Percentiles rank a stretch among this genome's conserved stretches.
Evolutionary conservation across 305 asterid genomes (phyloP).

Genomic region (Lippia alba): DNA sequence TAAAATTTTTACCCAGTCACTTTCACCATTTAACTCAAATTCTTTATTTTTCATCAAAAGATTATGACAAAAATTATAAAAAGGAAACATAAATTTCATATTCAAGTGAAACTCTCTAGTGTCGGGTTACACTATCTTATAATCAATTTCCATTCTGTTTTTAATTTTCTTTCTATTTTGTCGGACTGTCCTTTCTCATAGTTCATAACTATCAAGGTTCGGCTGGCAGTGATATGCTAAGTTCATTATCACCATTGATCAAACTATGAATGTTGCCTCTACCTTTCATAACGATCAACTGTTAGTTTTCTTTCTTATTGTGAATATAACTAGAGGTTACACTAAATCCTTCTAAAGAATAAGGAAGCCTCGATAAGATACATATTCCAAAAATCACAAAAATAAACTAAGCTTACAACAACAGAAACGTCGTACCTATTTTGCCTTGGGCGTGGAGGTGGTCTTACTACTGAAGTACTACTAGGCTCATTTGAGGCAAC

Average conservation of each 20-base stretch:
- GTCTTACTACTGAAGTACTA: conserved; percentile 51
- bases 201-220: not conserved
- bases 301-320: not conserved
- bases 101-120: not conserved
- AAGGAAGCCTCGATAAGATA: not conserved
- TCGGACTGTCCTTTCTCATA: too few species aligned
- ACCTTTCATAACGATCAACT: not conserved
- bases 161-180: too few species aligned
- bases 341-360: not conserved
- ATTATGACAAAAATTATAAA: not conserved
- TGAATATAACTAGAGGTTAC: not conserved
- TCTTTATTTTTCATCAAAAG: not conserved
- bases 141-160: too few species aligned
- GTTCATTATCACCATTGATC: not conserved
- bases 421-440: conserved; percentile 54
- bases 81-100: not conserved
- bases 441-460: conserved; percentile 61
- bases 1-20: not conserved
- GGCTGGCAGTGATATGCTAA: too few species aligned
- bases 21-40: not conserved
- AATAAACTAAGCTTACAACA: conserved; percentile 16
- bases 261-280: not conserved
- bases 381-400: not conserved
- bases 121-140: not conserved
- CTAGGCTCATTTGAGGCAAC: conserved; percentile 52